Base-by-base conservation (phyloP, 2,329 filamentous ascomycete species). In the Beauveria brongniartii region DNA sequence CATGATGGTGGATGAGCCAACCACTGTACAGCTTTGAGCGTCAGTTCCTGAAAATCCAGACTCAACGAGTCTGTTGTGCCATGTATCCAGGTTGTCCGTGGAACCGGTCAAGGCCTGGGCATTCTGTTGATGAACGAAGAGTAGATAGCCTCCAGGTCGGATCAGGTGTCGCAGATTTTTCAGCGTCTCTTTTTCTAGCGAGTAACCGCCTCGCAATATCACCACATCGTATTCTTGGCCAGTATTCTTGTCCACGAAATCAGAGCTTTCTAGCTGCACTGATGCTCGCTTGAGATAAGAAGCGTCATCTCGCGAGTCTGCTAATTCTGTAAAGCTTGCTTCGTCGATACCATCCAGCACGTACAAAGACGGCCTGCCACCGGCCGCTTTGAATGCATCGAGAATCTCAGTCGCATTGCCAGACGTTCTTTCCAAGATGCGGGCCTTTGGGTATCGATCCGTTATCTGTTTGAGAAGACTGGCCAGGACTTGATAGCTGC, bases 381-480 rank as follows among this genome's bases (percentile, higher is more conserved):
- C 51, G 16, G 34, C 20, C 9, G 53, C 40, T 18, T 41, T 43
- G 40, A 34, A 55, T 7, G 22, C 26, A n/a, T 43, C 30, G 40
- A 55, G 26, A 12, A 55, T 5, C 1, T 55, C 41, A n/a, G 41
- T 34, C 3, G 12, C 26, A n/a, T 55, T 14, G 53, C 20, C 53
- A 5, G 18, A 7, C 8, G 5, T 37, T 20, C 53, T 46, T 20
- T 55, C 53, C 26, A 55, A 24, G 2, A 46, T 22, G 2, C 41
- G 41, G 10, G 53, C 53, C 41, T 46, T 55, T 26, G 62, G 62
- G 26, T 61, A 61, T 14, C 62, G 52, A 20, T 53, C 46, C 12
- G 51, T 52, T 5, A 63, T 56, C 30, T 63, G 62, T 43, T 58
- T 61, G 7, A 60, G 34, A 3, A 58, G 2, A 9, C 18, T n/a